Evolutionary conservation across 192 early-diverging fungal species (phyloP), one percentile per base, ranked within the genome.

Genomic region (Jimgerdemannia flammicorona): DNA sequence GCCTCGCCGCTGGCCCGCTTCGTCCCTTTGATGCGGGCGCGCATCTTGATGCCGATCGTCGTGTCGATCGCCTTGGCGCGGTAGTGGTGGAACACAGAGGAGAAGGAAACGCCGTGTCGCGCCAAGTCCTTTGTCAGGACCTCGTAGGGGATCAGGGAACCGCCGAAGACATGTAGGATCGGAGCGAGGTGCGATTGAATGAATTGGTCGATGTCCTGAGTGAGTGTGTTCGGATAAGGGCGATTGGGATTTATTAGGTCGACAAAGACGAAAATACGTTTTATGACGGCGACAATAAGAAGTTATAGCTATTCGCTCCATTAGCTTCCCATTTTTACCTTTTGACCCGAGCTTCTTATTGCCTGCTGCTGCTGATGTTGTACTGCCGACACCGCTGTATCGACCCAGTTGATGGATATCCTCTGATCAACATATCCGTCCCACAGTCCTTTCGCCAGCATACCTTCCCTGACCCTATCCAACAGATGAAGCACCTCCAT

Each of bases 321-420:
- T 29, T 29, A 1, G 29, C 2, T 59, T 59, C 6, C 14, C 6
- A 6, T 59, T 59, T 6, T 59, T 59, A 59, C 49, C 49, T 59
- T 59, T 59, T 59, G 49, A 6, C 8, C 49, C 49, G 49, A 6
- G 49, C 49, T 59, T 14, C 49, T 59, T 59, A 10, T 14, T 14
- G 49, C 49, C 49, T 59, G 49, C 14, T 59, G 8, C 49, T 59
- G 49, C 6, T 29, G 29, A 0, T 29, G 29, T 29, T 29, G 29
- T 11, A n/a, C 64, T 19, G 43, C 19, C 19, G 19, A 65, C n/a
- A 18, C 18, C 43, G 67, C 66, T 39, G 40, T 68, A 44, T 74
- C 73, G 17, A 77, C 67, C 75, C 75, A 77, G 44, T 72, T 77
- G 14, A 77, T 40, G 17, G 75, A 64, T 3, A 77, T 67, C 44